Conservation (phyloP, 176 grass and related monocot genomes). For the Saccharum spontaneum region DNA sequence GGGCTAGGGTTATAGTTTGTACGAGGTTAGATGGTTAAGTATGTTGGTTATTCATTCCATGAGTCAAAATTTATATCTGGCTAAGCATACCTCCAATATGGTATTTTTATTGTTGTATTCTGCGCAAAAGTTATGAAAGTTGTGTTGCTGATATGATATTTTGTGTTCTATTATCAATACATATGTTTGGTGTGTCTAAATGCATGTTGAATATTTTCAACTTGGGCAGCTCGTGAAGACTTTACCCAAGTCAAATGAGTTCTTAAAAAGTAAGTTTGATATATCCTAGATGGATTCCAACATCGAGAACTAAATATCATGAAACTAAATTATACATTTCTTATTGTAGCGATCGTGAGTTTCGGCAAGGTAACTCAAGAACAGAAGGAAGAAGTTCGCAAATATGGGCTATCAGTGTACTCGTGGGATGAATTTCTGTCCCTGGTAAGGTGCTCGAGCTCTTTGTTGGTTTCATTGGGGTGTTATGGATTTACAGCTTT, state of each 20-base stretch:
- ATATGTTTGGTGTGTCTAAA: slow-evolving; percentile 12
- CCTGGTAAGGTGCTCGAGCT: slow-evolving; percentile 53
- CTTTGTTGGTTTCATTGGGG: not conserved
- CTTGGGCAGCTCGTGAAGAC: slow-evolving; percentile 70
- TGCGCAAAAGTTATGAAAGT: not conserved
- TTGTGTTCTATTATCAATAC: slow-evolving; percentile 19
- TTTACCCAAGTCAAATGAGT: slow-evolving; percentile 62
- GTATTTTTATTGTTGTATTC: slow-evolving; percentile 32
- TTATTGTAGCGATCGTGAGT: slow-evolving; percentile 69
- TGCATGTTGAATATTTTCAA: slow-evolving; percentile 25
- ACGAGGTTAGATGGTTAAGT: not conserved
- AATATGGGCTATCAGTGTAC: slow-evolving; percentile 57
- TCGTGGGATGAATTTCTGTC: slow-evolving; percentile 77
- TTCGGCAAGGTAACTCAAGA: slow-evolving; percentile 64
- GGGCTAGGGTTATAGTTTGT: not conserved
- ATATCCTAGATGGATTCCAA: slow-evolving; percentile 39
- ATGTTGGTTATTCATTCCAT: not conserved
- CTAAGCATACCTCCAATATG: not conserved
- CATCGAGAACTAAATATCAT: slow-evolving; percentile 9
- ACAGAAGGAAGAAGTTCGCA: slow-evolving; percentile 71
- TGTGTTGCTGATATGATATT: not conserved
- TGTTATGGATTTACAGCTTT: slow-evolving; percentile 1
- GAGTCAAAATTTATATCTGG: not conserved
- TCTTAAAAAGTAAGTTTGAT: slow-evolving; percentile 73
- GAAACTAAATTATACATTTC: slow-evolving; percentile 15